phyloP scores from a whole-genome alignment of 2,329 filamentous ascomycete species.

The Cordyceps fumosorosea region DNA sequence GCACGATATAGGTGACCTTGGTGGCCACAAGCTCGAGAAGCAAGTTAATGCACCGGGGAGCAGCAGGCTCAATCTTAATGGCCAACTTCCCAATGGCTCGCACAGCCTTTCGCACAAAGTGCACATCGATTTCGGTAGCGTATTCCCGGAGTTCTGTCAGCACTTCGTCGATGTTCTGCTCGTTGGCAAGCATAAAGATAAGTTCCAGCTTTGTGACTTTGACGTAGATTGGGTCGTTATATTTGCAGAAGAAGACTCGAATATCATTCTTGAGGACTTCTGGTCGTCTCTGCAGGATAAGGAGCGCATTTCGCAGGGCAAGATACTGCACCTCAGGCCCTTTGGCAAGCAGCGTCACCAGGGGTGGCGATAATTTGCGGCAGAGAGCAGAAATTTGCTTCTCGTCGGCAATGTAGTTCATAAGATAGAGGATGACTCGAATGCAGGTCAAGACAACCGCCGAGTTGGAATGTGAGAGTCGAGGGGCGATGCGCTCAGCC shows the following conservation, averaged over 20 bases:
- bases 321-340: conserved; percentile 98
- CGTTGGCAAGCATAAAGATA: conserved; percentile 96
- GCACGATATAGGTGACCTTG: conserved; percentile 98
- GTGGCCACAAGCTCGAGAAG: conserved; percentile 89
- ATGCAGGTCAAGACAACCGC: conserved; percentile 95
- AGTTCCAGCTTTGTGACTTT: conserved; percentile 98
- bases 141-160: conserved; percentile 92
- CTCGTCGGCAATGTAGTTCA: conserved; percentile 96
- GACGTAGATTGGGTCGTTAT: conserved; percentile 98
- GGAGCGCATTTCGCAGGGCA: conserved; percentile 82
- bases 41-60: conserved; percentile 84
- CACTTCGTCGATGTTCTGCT: conserved; percentile 93
- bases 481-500: conserved; percentile 90
- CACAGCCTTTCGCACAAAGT: conserved; percentile 96
- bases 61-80: conserved; percentile 96
- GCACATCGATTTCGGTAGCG: conserved; percentile 95
- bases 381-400: conserved; percentile 82
- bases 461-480: conserved; percentile 93
- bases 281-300: conserved; percentile 87
- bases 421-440: conserved; percentile 89
- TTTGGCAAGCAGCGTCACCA: conserved; percentile 92
- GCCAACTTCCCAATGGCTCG: conserved; percentile 95
- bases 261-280: conserved; percentile 96
- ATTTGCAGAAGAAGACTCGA: conserved; percentile 99
- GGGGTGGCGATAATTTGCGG: conserved; percentile 86